Base-by-base conservation (phyloP, 2,329 filamentous ascomycete genomes). In the Biscogniauxia mediterranea region DNA sequence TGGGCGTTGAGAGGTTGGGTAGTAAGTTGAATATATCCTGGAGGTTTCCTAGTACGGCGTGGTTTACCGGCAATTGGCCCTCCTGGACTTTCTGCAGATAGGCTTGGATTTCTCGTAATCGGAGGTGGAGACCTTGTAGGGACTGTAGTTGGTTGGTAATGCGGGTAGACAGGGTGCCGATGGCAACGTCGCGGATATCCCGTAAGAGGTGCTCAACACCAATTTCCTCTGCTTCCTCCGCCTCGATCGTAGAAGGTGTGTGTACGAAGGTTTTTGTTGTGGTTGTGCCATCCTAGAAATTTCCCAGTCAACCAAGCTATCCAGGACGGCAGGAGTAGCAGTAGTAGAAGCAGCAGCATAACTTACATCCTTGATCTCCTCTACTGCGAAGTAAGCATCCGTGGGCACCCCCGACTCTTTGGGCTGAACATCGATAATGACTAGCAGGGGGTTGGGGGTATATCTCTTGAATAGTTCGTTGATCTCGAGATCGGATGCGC, bases 381-480 rank as follows among this genome's bases (percentile, higher is more conserved):
- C 95, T 55, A 99, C 92, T 5, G 95, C 95, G 81, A 99, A 99
- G 82, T 99, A 99, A 54, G 95, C 95, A 80, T 99, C 95, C 56
- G 95, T 99, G 20, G 95, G 95, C 58, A 99, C 95, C 64, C 95
- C 95, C 20, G 96, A 91, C 79, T 98, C 94, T 80, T 97, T 97
- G 23, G 95, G 94, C 79, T 98, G 94, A 65, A 99, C 95, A 75
- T 99, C 95, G 70, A 99, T 93, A 78, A 99, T 99, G 75, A 98
- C 94, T 57, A 99, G 85, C 69, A 99, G 83, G 56, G 95, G 95
- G 74, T 98, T 96, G 20, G 95, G 92, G 57, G 93, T 97, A 82
- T 99, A 99, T 82, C 93, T 88, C 84, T 99, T 99, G 87, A 99
- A 98, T 62, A 99, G 87, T 81, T 99, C 95, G 80, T 99, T 99